Evolutionary conservation across 441 rosid genomes (phyloP).

Genomic region (Erodium moschatum): DNA sequence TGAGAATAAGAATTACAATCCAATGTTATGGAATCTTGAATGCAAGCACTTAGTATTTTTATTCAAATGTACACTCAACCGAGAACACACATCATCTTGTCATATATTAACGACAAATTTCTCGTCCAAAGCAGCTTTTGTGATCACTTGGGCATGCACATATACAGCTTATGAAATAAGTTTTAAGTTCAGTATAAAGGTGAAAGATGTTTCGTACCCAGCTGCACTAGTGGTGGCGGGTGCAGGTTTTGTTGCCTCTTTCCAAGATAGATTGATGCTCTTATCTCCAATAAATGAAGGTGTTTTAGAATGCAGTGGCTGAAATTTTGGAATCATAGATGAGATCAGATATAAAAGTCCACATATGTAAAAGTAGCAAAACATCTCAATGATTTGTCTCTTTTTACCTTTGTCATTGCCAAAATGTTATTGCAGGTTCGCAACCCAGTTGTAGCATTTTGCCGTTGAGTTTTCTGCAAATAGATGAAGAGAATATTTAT

Average conservation of each 20-base stretch:
- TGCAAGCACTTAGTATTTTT: neutral
- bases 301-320: constrained; percentile 80
- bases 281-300: constrained; percentile 86
- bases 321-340: constrained; percentile 16
- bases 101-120: too few species aligned
- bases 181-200: neutral
- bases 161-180: neutral
- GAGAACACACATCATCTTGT: neutral
- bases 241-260: constrained; percentile 56
- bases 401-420: constrained; percentile 84
- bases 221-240: constrained; percentile 38
- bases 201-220: constrained; percentile 37
- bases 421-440: constrained; percentile 92
- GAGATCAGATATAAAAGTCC: constrained; percentile 8
- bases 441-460: constrained; percentile 75
- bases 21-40: neutral
- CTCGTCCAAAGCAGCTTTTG: neutral
- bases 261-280: constrained; percentile 83
- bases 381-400: constrained; percentile 1
- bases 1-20: constrained; percentile 4
- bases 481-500: constrained; percentile 3
- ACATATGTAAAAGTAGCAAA: constrained; percentile 6
- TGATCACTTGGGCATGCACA: neutral
- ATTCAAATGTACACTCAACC: neutral
- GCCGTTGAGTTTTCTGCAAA: constrained; percentile 75